Base-by-base conservation (phyloP, 1,284 basidiomycete species). In the Pseudozyma sp. region DNA sequence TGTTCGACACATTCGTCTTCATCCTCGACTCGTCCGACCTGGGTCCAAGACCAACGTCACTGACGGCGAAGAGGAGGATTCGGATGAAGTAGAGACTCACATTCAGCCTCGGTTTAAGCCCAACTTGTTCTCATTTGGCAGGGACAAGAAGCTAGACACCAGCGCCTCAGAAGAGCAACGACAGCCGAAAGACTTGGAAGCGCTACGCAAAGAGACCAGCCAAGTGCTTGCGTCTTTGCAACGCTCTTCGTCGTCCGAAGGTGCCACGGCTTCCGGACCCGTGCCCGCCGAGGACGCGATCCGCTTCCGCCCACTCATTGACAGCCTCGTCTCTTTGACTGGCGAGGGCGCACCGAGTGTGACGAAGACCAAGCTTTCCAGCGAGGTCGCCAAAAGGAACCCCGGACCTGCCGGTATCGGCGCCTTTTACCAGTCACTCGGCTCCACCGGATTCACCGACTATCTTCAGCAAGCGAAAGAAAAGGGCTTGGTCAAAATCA, bases 291-390 rank as follows among this genome's bases (percentile, higher is more conserved):
- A 68, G 30, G 62, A 72, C 9, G 52, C 55, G 0, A 34, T 46
- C 40, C 66, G 74, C 13, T 77, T 69, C 49, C 56, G 61, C 9
- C 69, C 69, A 14, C 67, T 77, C 4, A 29, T 77, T 47, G 69
- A 77, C 40, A 60, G 58, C 46, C 46, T 77, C 4, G 42, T 40
- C 5, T 33, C 49, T 3, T 40, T 76, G 45, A 30, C 13, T 14
- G 33, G 13, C 7, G 55, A 46, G 5, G 48, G 44, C 2, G 16
- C 47, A 1, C 1, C 29, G 17, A 39, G 34, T 11, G 58, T 60
- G 14, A 56, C 58, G 0, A 74, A 74, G 43, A 48, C 62, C 5
- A 69, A 59, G 46, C 55, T 68, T 14, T 59, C 66, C 2, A 52
- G 61, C 53, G 67, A 74, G 31, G 49, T 74, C 11, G 49, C 42